These are phyloP conservation scores for Hericium erinaceus DNA, from an alignment of 768 basidiomycete species.

Conservation along the genomic window DNA sequence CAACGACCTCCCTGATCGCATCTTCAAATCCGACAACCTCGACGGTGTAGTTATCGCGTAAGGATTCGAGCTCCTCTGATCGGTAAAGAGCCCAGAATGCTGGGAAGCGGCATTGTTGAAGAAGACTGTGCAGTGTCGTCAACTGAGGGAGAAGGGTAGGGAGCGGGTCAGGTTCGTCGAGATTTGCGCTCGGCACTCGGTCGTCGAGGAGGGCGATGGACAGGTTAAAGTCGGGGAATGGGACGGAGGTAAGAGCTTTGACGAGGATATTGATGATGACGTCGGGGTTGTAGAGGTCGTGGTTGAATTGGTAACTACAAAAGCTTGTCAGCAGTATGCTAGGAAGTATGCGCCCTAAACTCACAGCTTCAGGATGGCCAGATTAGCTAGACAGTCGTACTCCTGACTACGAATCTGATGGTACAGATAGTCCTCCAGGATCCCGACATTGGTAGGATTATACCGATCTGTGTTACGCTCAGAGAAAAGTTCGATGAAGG, in stretches of 20 bases:
- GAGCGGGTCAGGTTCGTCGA: slow-evolving; percentile 79
- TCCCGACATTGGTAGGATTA: slow-evolving; percentile 88
- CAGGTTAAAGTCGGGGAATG: slow-evolving; percentile 89
- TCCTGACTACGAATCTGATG: slow-evolving; percentile 86
- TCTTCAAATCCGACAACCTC: slow-evolving; percentile 80
- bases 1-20: slow-evolving; percentile 67
- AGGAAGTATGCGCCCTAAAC: slow-evolving; percentile 16
- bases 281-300: slow-evolving; percentile 85
- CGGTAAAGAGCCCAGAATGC: slow-evolving; percentile 75
- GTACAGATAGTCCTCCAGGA: slow-evolving; percentile 94
- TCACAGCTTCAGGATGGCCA: slow-evolving; percentile 89
- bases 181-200: slow-evolving; percentile 38
- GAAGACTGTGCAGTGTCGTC: slow-evolving; percentile 55
- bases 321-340: not conserved
- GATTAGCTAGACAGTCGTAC: slow-evolving; percentile 91
- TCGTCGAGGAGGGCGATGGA: slow-evolving; percentile 90
- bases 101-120: slow-evolving; percentile 81
- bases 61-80: slow-evolving; percentile 57
- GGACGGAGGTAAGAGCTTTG: slow-evolving; percentile 78
- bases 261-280: slow-evolving; percentile 92
- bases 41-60: slow-evolving; percentile 81
- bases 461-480: slow-evolving; percentile 64
- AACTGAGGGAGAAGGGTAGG: slow-evolving; percentile 61
- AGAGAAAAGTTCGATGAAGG: not conserved
- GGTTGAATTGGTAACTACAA: slow-evolving; percentile 89